phyloP scores from a whole-genome alignment of 768 basidiomycete species.

The Kwoniella newhampshirensis region DNA sequence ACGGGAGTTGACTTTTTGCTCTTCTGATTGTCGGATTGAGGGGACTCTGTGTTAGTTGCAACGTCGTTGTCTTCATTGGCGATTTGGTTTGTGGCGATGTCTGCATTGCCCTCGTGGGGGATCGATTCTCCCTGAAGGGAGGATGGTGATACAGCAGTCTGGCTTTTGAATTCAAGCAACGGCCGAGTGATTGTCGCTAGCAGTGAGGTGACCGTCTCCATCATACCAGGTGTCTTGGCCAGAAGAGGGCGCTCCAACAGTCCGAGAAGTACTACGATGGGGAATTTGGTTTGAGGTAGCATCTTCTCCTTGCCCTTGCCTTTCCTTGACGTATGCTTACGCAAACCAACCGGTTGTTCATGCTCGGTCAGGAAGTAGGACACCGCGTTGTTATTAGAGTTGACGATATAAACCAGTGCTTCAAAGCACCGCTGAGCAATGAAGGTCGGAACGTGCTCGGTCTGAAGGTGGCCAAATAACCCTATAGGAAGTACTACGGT shows the following conservation, averaged over 20 bases:
- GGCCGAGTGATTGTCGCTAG: slow-evolving; percentile 87
- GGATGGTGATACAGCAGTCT: neutral
- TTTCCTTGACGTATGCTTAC: slow-evolving; percentile 53
- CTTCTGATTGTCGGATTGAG: slow-evolving; percentile 47
- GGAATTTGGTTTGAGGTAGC: slow-evolving; percentile 74
- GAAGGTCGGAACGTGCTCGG: slow-evolving; percentile 83
- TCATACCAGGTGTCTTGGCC: slow-evolving; percentile 80
- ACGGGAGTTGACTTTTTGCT: slow-evolving; percentile 68
- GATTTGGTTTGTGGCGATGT: neutral
- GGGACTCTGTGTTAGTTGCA: neutral
- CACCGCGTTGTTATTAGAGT: slow-evolving; percentile 76
- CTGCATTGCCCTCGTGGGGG: neutral
- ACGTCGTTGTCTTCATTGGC: no score
- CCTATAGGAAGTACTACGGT: slow-evolving; percentile 58
- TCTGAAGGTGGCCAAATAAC: slow-evolving; percentile 55
- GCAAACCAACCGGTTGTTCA: slow-evolving; percentile 75
- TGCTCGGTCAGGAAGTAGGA: slow-evolving; percentile 96
- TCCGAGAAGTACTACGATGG: slow-evolving; percentile 82
- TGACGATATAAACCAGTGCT: slow-evolving; percentile 82
- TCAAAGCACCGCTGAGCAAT: slow-evolving; percentile 94
- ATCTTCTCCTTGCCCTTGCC: slow-evolving; percentile 77
- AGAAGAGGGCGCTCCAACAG: slow-evolving; percentile 83
- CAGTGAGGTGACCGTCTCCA: slow-evolving; percentile 86
- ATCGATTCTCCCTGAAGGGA: neutral
- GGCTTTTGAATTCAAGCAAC: slow-evolving; percentile 51